Conservation (phyloP, 495 filamentous ascomycete species). For the Talaromyces liani region DNA sequence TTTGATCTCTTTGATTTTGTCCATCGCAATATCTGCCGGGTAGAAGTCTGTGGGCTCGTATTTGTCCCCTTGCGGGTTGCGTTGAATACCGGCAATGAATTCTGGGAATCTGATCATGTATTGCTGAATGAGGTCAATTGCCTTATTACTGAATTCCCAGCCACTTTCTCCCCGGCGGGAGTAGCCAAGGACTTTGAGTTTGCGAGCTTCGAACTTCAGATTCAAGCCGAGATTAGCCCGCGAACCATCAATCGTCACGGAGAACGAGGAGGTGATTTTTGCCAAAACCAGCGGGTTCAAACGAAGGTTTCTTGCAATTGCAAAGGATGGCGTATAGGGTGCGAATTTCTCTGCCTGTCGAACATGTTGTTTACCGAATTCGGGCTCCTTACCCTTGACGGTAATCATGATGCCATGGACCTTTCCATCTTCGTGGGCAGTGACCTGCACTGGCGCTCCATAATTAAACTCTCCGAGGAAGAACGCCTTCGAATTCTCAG, state of each 20-base stretch:
- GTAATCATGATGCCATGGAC: constrained; percentile 69
- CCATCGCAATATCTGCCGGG: constrained; percentile 52
- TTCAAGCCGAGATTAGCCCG: constrained; percentile 89
- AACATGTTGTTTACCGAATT: constrained; percentile 73
- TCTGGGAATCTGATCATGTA: constrained; percentile 95
- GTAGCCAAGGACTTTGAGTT: constrained; percentile 94
- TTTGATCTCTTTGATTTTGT: constrained; percentile 71
- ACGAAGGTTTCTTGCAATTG: constrained; percentile 70
- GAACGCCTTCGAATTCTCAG: constrained; percentile 71
- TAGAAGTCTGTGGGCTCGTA: constrained; percentile 87
- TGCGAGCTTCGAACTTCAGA: constrained; percentile 91
- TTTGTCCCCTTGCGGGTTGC: constrained; percentile 62
- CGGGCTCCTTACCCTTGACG: constrained; percentile 60
- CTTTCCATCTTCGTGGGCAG: constrained; percentile 63
- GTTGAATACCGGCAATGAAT: constrained; percentile 81
- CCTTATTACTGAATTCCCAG: constrained; percentile 92
- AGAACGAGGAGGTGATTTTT: constrained; percentile 92
- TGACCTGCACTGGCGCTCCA: constrained; percentile 79
- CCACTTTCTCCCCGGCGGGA: constrained; percentile 75
- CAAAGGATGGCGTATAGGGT: constrained; percentile 78
- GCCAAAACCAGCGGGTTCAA: constrained; percentile 83
- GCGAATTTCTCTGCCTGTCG: constrained; percentile 53
- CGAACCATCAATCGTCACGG: constrained; percentile 67
- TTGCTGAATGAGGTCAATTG: constrained; percentile 66
- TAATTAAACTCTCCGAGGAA: constrained; percentile 96